Conservation (phyloP, 257 asterid species). For the Solanum bulbocastanum region DNA sequence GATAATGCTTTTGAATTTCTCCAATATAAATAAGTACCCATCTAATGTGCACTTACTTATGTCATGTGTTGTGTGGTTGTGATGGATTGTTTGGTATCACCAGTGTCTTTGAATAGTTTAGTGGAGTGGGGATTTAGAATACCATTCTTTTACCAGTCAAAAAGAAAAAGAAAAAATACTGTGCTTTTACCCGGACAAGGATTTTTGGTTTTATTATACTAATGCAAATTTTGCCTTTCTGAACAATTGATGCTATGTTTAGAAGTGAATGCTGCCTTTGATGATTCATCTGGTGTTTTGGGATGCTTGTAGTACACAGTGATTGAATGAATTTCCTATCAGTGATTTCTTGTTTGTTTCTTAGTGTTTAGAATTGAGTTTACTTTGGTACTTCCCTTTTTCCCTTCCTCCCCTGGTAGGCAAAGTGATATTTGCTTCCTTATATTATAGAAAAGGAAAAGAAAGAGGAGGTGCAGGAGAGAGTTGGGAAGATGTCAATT, state of each 20-base stretch:
- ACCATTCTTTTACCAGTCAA: neutral
- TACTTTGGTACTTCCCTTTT: neutral
- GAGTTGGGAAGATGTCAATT: no score
- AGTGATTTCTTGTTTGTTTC: neutral
- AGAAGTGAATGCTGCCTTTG: neutral
- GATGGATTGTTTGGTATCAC: neutral
- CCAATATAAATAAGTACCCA: neutral
- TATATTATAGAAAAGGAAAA: neutral
- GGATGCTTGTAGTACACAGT: neutral
- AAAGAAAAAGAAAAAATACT: neutral
- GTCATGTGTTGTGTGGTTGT: neutral
- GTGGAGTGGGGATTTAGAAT: neutral
- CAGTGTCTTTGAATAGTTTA: neutral
- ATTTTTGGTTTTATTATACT: neutral
- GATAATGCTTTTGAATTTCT: neutral
- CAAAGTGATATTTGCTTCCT: neutral
- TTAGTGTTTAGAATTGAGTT: neutral
- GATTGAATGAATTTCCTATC: neutral
- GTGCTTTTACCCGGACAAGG: neutral
- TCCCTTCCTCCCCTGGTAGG: neutral
- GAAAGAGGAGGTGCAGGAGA: neutral
- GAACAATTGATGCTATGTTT: neutral
- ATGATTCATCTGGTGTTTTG: neutral
- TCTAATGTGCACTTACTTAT: neutral
- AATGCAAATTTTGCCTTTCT: neutral